phyloP scores from a whole-genome alignment of 116 monocot species.

The Dioscorea cayenensis region DNA sequence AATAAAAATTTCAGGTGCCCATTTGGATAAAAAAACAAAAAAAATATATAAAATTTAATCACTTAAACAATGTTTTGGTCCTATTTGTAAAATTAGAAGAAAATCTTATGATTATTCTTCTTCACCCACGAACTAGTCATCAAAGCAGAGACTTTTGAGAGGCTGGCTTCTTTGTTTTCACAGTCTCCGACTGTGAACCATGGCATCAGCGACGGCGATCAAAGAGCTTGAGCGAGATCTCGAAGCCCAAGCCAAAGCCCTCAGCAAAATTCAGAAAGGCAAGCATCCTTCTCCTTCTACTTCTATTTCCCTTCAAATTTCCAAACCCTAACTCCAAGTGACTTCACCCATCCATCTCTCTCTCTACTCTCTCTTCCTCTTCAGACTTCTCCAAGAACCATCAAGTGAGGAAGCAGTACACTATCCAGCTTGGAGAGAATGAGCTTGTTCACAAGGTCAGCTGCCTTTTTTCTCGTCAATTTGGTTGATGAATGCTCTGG shows the following conservation, averaged over 20 bases:
- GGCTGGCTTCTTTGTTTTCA: too few species aligned
- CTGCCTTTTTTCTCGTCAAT: neutral
- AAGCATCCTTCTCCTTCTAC: neutral
- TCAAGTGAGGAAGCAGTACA: conserved; percentile 93
- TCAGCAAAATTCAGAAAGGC: conserved; percentile 92
- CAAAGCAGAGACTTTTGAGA: too few species aligned
- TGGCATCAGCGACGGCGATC: conserved; percentile 20
- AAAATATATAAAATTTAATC: too few species aligned
- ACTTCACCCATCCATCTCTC: neutral
- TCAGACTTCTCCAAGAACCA: conserved; percentile 91
- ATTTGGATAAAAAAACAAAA: too few species aligned
- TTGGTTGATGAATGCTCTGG: too few species aligned
- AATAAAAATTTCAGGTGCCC: too few species aligned
- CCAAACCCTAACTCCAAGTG: conserved; percentile 13
- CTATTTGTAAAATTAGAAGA: too few species aligned
- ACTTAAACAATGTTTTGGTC: too few species aligned
- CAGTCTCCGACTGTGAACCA: too few species aligned
- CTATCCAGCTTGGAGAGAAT: conserved; percentile 97
- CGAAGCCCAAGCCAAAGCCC: conserved; percentile 57
- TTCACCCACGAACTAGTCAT: too few species aligned
- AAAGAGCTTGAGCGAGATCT: conserved; percentile 68
- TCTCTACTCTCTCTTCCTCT: neutral
- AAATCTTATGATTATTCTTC: too few species aligned
- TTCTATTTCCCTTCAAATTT: conserved; percentile 5
- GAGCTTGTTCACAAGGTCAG: conserved; percentile 83